A percentile compares a stretch with the other conserved stretches of the same genome.
Conservation (phyloP, 2,329 filamentous ascomycete species). For the Penicillium sp. region DNA sequence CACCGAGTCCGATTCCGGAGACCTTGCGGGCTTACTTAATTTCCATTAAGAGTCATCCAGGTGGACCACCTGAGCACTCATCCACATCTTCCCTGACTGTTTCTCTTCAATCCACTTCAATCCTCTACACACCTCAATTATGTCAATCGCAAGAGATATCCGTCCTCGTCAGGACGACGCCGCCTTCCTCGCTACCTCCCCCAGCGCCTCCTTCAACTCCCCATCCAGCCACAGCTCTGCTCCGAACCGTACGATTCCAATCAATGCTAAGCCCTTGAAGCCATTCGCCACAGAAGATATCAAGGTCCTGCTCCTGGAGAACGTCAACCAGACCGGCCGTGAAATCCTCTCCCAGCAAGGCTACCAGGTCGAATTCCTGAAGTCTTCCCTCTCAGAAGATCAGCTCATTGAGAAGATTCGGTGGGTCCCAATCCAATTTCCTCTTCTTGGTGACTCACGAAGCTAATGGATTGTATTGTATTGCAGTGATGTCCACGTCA, state of each 20-base stretch:
- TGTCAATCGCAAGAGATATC: constrained; percentile 39
- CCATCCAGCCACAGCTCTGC: constrained; percentile 60
- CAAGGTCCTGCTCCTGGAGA: constrained; percentile 93
- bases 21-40: constrained; percentile 19
- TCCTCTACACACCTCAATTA: constrained; percentile 14
- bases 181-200: constrained; percentile 69
- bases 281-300: constrained; percentile 95
- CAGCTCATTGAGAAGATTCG: constrained; percentile 95
- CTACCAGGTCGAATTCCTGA: constrained; percentile 92
- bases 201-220: constrained; percentile 71
- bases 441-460: background rate
- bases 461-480: background rate
- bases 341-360: constrained; percentile 81
- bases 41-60: constrained; percentile 10
- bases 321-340: constrained; percentile 86
- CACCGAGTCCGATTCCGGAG: constrained; percentile 18
- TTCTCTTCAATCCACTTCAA: constrained; percentile 1
- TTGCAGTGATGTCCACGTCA: constrained; percentile 84
- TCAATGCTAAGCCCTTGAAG: constrained; percentile 72
- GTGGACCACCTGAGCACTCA: background rate
- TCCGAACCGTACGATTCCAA: constrained; percentile 44
- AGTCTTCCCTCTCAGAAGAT: constrained; percentile 85
- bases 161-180: constrained; percentile 29
- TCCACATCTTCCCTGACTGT: constrained; percentile 10
- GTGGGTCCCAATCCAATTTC: constrained; percentile 50